Conservation (phyloP, 805 yeast genomes). For the Saccharomyces kudriavzevii region DNA sequence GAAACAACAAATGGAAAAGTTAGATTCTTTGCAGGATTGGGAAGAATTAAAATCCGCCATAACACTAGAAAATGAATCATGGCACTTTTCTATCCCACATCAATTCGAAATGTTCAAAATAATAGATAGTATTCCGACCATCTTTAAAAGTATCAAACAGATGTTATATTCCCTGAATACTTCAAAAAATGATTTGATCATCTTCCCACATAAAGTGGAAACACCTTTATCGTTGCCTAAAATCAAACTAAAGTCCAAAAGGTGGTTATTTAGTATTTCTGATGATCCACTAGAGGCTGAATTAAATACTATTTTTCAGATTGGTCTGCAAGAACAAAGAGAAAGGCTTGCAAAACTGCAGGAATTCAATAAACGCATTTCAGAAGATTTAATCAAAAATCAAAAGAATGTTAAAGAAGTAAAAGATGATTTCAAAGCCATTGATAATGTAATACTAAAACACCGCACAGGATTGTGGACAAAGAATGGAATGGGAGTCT, state of each 20-base stretch:
- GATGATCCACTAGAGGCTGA: slow-evolving; percentile 88
- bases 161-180: slow-evolving; percentile 42
- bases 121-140: slow-evolving; percentile 68
- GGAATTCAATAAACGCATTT: slow-evolving; percentile 32
- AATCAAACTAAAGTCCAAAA: slow-evolving; percentile 45
- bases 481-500: not conserved
- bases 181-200: slow-evolving; percentile 32
- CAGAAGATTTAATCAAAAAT: slow-evolving; percentile 5
- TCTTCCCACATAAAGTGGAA: slow-evolving; percentile 32
- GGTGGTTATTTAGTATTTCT: slow-evolving; percentile 59
- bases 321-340: slow-evolving; percentile 61
- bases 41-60: slow-evolving; percentile 30
- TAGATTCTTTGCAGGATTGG: slow-evolving; percentile 6
- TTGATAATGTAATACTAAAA: not conserved
- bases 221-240: slow-evolving; percentile 46
- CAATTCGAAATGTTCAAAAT: slow-evolving; percentile 66
- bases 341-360: slow-evolving; percentile 45
- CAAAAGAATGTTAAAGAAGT: not conserved
- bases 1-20: slow-evolving; percentile 11
- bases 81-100: slow-evolving; percentile 59
- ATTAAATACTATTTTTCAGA: slow-evolving; percentile 52
- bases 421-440: not conserved
- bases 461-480: not conserved
- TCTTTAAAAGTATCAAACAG: slow-evolving; percentile 60
- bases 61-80: slow-evolving; percentile 33